A percentile compares a stretch with the other conserved stretches of the same genome.
These are phyloP conservation scores for Zoysia pacifica DNA, from an alignment of 176 grass and related monocot species.

Conservation along the genomic window DNA sequence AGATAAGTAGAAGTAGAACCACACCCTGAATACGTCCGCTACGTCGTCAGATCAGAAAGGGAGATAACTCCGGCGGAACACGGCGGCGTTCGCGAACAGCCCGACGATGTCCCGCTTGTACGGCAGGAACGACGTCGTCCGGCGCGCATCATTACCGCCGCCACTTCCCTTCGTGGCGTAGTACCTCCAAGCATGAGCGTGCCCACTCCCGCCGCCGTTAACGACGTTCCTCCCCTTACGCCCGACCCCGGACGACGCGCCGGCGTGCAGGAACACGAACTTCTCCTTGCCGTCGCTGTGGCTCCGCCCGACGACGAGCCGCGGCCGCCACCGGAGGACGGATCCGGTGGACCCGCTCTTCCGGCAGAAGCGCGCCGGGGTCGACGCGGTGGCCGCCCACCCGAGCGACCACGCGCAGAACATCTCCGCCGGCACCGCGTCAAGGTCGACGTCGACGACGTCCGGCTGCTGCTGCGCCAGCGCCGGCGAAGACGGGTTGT, in stretches of 20 bases:
- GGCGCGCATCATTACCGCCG: conserved; percentile 16
- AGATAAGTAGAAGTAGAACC: neutral
- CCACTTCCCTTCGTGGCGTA: conserved; percentile 21
- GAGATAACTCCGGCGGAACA: conserved; percentile 56
- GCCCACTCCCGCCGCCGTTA: neutral
- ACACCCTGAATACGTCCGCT: neutral
- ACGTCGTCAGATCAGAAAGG: conserved; percentile 43
- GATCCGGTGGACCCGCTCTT: conserved; percentile 91
- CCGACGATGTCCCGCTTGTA: conserved; percentile 78
- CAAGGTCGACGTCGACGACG: neutral
- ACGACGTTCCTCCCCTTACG: neutral
- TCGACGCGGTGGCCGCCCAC: conserved; percentile 6
- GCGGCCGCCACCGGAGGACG: conserved; percentile 68
- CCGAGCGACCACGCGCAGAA: conserved; percentile 40
- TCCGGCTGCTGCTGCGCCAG: neutral
- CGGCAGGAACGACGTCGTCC: conserved; percentile 74
- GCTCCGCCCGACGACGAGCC: conserved; percentile 62
- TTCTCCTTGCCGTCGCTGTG: conserved; percentile 97
- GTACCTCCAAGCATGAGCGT: conserved; percentile 36
- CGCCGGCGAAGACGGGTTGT: neutral
- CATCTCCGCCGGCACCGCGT: conserved; percentile 41
- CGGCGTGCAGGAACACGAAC: conserved; percentile 69
- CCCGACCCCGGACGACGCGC: neutral
- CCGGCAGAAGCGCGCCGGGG: conserved; percentile 45
- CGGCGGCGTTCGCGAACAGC: conserved; percentile 62